Evolutionary conservation across 306 rosid genomes (phyloP), one percentile per base, ranked within the genome.

Genomic region (Cicer yamashitae): DNA sequence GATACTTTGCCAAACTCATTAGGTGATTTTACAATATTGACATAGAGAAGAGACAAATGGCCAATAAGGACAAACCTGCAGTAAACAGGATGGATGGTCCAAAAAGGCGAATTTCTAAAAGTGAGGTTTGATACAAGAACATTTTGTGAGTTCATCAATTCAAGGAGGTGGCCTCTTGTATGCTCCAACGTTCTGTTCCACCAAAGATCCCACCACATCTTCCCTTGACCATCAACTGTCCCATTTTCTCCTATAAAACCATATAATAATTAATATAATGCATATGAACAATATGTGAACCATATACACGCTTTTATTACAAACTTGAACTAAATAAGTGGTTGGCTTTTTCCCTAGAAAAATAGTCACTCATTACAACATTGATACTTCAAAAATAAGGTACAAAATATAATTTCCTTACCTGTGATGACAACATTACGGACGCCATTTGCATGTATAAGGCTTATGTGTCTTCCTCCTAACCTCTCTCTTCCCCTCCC

Each of bases 151-250:
- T 89, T 81, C 43, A 90, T 84, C n/a, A 94, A 72, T 77, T 94
- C 98, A 70, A 94, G 84, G 22, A 94, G 97, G 83, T 94, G 98
- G 43, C 98, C 97, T 80, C 98, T 91, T 5, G 98, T 94, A 78
- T 91, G 82, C 67, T 77, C 82, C 77, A 94, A 78, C 46, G 98
- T 91, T 84, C 90, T 90, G 78, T 94, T 94, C 98, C 97, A 94
- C 97, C 98, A 94, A 8, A 94, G 91, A 6, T 94, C 96, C 97
- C 98, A 94, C 98, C 98, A 94, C 88, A 94, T 89, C 76, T 67
- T 88, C 54, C 98, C 98, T 81, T 86, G 96, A 62, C 96, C 98
- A 44, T 94, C 98, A 80, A 94, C 76, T 37, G 92, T 89, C 73
- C 98, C 98, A 80, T 94, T 94, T 63, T 90, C 41, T 84, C 98